Conservation (phyloP, 1,284 basidiomycete genomes). For the Sanghuangporus sanghuang region DNA sequence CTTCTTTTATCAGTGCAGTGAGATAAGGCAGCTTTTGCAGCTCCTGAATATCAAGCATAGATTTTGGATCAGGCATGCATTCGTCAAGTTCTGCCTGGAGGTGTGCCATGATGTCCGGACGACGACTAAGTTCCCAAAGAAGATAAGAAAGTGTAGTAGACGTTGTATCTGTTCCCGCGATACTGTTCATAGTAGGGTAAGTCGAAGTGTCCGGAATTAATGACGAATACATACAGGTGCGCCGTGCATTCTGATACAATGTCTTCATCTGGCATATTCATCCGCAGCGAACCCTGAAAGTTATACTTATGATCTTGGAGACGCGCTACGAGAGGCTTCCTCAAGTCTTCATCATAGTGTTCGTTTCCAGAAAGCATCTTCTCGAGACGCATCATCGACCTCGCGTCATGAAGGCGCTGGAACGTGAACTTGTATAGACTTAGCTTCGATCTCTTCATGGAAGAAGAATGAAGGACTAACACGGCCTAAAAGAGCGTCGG, state of each 20-base stretch:
- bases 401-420: slow-evolving; percentile 4
- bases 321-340: slow-evolving; percentile 1
- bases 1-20: slow-evolving; percentile 23
- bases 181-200: slow-evolving; percentile 12
- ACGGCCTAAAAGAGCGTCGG: slow-evolving; percentile 7
- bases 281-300: background rate
- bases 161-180: slow-evolving; percentile 24
- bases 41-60: slow-evolving; percentile 19
- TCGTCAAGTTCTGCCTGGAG: slow-evolving; percentile 23
- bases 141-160: slow-evolving; percentile 21
- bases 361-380: background rate
- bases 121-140: slow-evolving; percentile 22
- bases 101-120: slow-evolving; percentile 20
- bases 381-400: background rate
- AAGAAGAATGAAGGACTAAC: slow-evolving; percentile 3
- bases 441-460: background rate
- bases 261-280: slow-evolving; percentile 16
- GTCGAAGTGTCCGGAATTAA: background rate
- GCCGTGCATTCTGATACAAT: slow-evolving; percentile 19
- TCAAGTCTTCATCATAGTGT: background rate
- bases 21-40: slow-evolving; percentile 23
- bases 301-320: slow-evolving; percentile 10
- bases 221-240: slow-evolving; percentile 16
- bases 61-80: slow-evolving; percentile 20
- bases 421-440: background rate